Base-by-base conservation (phyloP, 202 grass and related monocot genomes). In the Thinopyrum obtusiflorum region DNA sequence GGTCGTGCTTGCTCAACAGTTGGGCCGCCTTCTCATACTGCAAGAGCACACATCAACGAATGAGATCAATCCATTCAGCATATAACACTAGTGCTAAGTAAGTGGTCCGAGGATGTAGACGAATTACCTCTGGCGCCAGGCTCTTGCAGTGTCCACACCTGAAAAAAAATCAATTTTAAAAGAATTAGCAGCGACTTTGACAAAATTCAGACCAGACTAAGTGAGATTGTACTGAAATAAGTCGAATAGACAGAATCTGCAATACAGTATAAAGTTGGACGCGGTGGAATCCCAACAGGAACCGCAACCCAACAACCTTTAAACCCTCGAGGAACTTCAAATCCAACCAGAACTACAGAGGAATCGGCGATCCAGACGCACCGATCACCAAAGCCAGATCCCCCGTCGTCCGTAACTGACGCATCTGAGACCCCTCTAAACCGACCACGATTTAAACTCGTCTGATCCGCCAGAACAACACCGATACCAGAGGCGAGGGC, bases 21-120 rank as follows among this genome's bases (percentile, higher is more conserved):
- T 88, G 81, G 28, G 97, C 97, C 24, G 93, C 93, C 57, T 90
- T 99, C 90, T 99, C 97, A 84, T 99, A 99, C 97, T 99, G 89
- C 76, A 80, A 93, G 18, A 82, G 36, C 3, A 15, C 36, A 83
- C 27, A 40, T 69, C 13, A 76, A 5, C 62, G 36, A 32, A 77
- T n/a, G 11, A 32, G 32, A 68, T 60, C 9, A 23, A 74, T 80
- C 0, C 5, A 74, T n/a, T 65, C 47, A 70, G 2, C 20, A 47
- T 2, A 68, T 21, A 65, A 55, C 64, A 15, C 1, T 49, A 11
- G 14, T 32, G 15, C 26, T 12, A 47, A 49, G 2, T n/a, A 42
- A 79, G 35, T 36, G 29, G 75, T 21, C 13, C 31, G 7, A 35
- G 15, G 28, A 18, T 77, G 24, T 28, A 40, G 46, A 73, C 20